These are phyloP conservation scores for Bryum argenteum DNA, from an alignment of 225 moss, liverwort and hornwort species.

Conservation along the genomic window DNA sequence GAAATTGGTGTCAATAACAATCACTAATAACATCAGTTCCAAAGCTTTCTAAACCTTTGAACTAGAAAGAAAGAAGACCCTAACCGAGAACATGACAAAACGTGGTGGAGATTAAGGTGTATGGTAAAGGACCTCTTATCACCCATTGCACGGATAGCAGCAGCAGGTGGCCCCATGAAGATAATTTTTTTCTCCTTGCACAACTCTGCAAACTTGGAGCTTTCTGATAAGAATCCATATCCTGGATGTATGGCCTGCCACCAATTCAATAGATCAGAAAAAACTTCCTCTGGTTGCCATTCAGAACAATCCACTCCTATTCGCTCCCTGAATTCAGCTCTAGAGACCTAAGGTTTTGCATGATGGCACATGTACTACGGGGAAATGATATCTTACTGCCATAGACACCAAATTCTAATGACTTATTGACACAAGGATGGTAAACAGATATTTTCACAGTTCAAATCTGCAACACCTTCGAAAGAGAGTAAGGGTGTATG, in stretches of 20 bases:
- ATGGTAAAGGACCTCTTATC: conserved; percentile 76
- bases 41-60: background rate
- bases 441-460: background rate
- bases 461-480: background rate
- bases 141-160: conserved; percentile 96
- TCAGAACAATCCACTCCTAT: background rate
- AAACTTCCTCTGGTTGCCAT: background rate
- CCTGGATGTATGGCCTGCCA: conserved; percentile 97
- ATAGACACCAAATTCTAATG: conserved; percentile 4
- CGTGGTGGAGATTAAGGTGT: background rate
- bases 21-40: conserved; percentile 8
- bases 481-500: background rate
- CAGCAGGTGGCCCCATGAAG: conserved; percentile 88
- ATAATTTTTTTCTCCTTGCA: conserved; percentile 75
- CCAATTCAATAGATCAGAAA: conserved; percentile 20
- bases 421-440: background rate
- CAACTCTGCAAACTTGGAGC: conserved; percentile 83
- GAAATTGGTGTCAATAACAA: conserved; percentile 23
- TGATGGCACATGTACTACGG: background rate
- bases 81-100: conserved; percentile 10
- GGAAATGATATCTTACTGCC: background rate
- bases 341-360: background rate
- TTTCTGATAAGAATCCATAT: conserved; percentile 97
- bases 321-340: background rate
- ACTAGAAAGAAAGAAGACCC: conserved; percentile 1